Base-by-base conservation (phyloP, 179 eudicot genomes). In the Gypsophila paniculata region DNA sequence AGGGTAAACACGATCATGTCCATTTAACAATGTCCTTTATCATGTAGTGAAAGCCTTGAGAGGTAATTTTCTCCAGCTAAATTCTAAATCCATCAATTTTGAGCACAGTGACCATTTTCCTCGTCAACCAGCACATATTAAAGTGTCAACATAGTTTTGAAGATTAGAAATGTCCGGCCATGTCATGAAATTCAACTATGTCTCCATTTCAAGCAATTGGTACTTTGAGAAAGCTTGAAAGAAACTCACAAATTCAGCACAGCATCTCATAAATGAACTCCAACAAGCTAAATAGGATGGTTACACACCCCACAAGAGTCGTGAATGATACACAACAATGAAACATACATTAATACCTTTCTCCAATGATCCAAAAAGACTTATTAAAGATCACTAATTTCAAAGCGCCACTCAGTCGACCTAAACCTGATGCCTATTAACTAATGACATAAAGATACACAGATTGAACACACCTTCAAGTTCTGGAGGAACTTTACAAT, bases 261-360 rank as follows among this genome's bases (percentile, higher is more conserved):
- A 17, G 11, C 32, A 42, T 29, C 51, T 77, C 39, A 9, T 63
- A 63, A n/a, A 34, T 36, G 23, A 61, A 63, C 49, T 38, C 25
- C 26, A 55, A 61, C 62, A 61, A 29, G 53, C 53, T 26, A 11
- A 11, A 69, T 23, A 25, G n/a, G 6, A 2, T 19, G 29, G 60
- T 61, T 1, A 29, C 1, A 29, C 54, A 65, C 69, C 69, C 49
- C 29, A 65, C n/a, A 19, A 63, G 49, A 55, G 36, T 12, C 66
- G 22, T 15, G 25, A 44, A 17, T 73, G 25, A 60, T n/a, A n/a
- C n/a, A n/a, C n/a, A n/a, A n/a, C n/a, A n/a, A n/a, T n/a, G n/a
- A n/a, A n/a, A n/a, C n/a, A n/a, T n/a, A n/a, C 51, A 60, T 26
- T 38, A 54, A 23, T 17, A 21, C 11, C 39, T 6, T 58, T 63